Percentiles rank a stretch among this genome's conserved stretches.
Conservation (phyloP, 257 asterid species). For the Solanum infundibuliforme region DNA sequence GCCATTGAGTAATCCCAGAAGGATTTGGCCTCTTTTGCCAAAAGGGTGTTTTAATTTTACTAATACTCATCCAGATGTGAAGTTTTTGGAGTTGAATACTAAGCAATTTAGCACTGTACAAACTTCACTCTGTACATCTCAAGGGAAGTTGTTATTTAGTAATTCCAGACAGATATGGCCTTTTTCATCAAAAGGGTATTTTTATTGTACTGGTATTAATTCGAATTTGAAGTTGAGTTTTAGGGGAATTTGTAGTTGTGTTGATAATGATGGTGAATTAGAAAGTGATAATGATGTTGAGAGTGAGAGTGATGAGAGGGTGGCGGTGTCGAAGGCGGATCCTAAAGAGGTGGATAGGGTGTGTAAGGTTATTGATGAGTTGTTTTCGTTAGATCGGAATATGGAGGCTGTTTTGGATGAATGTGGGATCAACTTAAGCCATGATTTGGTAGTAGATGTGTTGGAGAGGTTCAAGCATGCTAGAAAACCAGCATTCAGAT, state of each 20-base stretch:
- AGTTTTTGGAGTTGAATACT: not conserved
- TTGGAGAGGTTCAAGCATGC: constrained; percentile 75
- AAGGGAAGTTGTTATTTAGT: constrained; percentile 38
- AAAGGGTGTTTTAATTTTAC: not conserved
- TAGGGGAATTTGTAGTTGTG: constrained; percentile 31
- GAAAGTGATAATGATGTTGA: constrained; percentile 28
- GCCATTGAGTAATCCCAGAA: constrained; percentile 18
- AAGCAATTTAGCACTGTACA: constrained; percentile 4
- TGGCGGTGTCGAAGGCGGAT: constrained; percentile 28
- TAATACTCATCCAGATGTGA: not conserved
- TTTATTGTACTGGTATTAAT: not conserved
- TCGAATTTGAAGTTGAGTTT: not conserved
- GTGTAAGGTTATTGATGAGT: constrained; percentile 63
- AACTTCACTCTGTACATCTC: constrained; percentile 37
- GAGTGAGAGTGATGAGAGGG: constrained; percentile 15
- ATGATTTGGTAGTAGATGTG: constrained; percentile 65
- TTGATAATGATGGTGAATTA: constrained; percentile 25
- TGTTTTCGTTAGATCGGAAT: constrained; percentile 69
- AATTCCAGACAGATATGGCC: not conserved
- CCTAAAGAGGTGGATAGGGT: constrained; percentile 55
- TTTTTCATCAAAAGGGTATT: not conserved
- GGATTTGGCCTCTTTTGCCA: not conserved
- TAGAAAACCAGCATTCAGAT: constrained; percentile 75
- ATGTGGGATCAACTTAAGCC: constrained; percentile 45
- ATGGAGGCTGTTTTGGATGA: constrained; percentile 88